Percentiles rank a stretch among this genome's conserved stretches.
These are phyloP conservation scores for Aspergillus floridensis DNA, from an alignment of 2,329 filamentous ascomycete species.

Conservation along the genomic window DNA sequence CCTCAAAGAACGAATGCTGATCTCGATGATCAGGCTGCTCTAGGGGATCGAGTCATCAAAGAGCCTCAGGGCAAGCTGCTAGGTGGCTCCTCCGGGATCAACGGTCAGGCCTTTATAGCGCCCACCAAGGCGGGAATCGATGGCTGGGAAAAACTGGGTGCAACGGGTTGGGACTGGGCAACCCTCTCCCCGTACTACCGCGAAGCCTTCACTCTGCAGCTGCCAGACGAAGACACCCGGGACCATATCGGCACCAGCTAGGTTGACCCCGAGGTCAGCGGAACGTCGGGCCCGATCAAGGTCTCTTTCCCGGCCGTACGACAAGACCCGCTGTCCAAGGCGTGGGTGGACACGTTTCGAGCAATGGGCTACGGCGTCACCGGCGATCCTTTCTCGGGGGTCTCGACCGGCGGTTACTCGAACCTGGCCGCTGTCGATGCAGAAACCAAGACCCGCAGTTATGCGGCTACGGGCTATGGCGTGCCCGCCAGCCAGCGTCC, in stretches of 20 bases:
- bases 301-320: constrained; percentile 11
- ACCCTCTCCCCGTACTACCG: constrained; percentile 16
- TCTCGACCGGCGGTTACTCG: constrained; percentile 11
- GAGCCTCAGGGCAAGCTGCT: not conserved
- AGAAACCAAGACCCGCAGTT: constrained; percentile 4
- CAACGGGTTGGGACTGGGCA: constrained; percentile 19
- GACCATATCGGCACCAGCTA: too few relatives aligned
- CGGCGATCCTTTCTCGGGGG: constrained; percentile 8
- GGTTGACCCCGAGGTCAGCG: too few relatives aligned
- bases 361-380: constrained; percentile 8
- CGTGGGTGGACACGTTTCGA: constrained; percentile 18
- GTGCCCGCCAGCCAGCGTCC: too few relatives aligned
- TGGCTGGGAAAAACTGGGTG: constrained; percentile 29
- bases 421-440: constrained; percentile 17
- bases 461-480: not conserved
- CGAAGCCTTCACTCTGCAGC: not conserved
- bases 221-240: too few relatives aligned
- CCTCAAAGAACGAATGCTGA: too few relatives aligned
- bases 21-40: too few relatives aligned
- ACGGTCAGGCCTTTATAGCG: constrained; percentile 28
- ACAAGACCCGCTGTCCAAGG: constrained; percentile 10
- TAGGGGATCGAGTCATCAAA: too few relatives aligned
- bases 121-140: constrained; percentile 41
- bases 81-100: constrained; percentile 4
- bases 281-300: constrained; percentile 13